Conservation (phyloP, 2,329 filamentous ascomycete genomes). For the Cercospora sp. region DNA sequence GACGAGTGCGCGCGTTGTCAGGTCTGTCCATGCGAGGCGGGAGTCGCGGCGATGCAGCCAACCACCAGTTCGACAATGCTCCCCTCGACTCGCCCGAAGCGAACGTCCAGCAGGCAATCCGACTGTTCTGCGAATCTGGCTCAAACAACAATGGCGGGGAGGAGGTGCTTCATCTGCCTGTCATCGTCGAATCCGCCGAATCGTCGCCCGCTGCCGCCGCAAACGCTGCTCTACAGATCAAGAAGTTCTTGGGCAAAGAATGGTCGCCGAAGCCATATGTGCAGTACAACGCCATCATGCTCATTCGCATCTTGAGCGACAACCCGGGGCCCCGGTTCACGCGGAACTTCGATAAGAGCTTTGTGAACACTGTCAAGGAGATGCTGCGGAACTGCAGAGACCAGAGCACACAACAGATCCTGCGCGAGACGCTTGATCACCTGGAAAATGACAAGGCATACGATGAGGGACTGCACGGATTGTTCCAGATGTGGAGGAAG, state of each 20-base stretch:
- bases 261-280: constrained; percentile 61
- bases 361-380: constrained; percentile 73
- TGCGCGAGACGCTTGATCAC: constrained; percentile 81
- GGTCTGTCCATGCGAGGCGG: constrained; percentile 11
- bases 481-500: constrained; percentile 85
- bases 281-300: constrained; percentile 96
- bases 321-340: constrained; percentile 91
- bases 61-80: constrained; percentile 25
- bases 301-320: constrained; percentile 85
- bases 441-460: constrained; percentile 71
- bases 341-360: constrained; percentile 83
- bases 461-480: constrained; percentile 70
- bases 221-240: constrained; percentile 76
- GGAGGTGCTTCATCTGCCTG: constrained; percentile 87
- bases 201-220: constrained; percentile 83
- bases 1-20: constrained; percentile 1
- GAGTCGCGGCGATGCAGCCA: constrained; percentile 3
- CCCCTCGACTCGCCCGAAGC: constrained; percentile 62
- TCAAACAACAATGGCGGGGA: constrained; percentile 62
- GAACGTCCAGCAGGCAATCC: constrained; percentile 66
- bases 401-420: constrained; percentile 75
- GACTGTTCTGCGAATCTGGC: constrained; percentile 77
- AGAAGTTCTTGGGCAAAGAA: constrained; percentile 77
- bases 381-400: constrained; percentile 72
- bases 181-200: constrained; percentile 92